Percentiles rank a stretch among this genome's conserved stretches.
These are phyloP conservation scores for Amanita subjunquillea DNA, from an alignment of 768 basidiomycete species.

Conservation along the genomic window DNA sequence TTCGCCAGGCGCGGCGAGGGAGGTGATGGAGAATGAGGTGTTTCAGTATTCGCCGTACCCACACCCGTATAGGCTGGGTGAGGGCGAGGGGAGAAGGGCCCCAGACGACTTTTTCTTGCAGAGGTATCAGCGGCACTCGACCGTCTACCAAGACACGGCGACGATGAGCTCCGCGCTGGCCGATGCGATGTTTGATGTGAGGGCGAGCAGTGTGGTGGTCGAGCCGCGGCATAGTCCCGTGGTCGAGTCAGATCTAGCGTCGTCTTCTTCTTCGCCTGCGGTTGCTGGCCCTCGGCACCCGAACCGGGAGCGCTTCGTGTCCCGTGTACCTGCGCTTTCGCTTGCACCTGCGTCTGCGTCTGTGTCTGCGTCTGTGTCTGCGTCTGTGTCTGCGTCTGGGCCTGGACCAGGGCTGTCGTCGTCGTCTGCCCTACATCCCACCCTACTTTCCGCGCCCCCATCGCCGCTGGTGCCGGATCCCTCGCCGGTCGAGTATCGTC, in stretches of 20 bases:
- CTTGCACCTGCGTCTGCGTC: too few relatives aligned
- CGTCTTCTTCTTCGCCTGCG: too few relatives aligned
- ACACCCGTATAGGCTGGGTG: too few relatives aligned
- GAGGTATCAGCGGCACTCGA: slow-evolving; percentile 15
- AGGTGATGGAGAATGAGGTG: slow-evolving; percentile 34
- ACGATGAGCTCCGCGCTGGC: slow-evolving; percentile 58
- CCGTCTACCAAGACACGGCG: slow-evolving; percentile 35
- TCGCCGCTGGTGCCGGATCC: background rate
- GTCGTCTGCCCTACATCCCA: too few relatives aligned
- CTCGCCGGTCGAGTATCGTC: background rate
- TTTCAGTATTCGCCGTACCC: slow-evolving; percentile 30
- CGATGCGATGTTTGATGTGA: slow-evolving; percentile 22
- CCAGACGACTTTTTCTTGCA: background rate
- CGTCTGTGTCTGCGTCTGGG: too few relatives aligned
- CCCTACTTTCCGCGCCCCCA: too few relatives aligned
- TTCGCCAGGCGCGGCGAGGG: slow-evolving; percentile 32
- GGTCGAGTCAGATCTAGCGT: slow-evolving; percentile 1
- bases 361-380: background rate
- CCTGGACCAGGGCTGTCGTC: too few relatives aligned
- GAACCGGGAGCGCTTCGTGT: background rate
- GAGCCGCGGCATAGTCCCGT: slow-evolving; percentile 18
- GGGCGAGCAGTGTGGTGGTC: background rate
- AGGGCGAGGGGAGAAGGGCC: background rate
- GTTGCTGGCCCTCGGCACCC: background rate
- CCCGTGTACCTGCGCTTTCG: too few relatives aligned